phyloP scores from a whole-genome alignment of 495 filamentous ascomycete species.

The Chaetomium cochliodes region DNA sequence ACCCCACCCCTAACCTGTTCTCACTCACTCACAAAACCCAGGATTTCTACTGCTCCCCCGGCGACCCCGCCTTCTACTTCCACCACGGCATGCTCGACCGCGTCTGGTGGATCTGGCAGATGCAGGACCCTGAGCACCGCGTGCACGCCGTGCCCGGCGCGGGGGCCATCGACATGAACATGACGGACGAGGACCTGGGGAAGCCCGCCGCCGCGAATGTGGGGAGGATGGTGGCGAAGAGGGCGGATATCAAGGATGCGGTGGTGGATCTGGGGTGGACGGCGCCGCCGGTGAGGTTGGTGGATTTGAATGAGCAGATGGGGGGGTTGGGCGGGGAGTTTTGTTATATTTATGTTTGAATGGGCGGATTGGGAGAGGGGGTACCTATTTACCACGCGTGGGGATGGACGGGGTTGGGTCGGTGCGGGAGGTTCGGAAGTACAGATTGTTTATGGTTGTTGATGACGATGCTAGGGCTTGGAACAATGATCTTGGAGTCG shows the following conservation, averaged over 20 bases:
- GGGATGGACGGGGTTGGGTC: no score
- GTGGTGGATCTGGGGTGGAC: constrained; percentile 38
- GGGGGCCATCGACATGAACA: neutral
- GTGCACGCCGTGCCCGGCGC: constrained; percentile 29
- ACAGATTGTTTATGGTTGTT: no score
- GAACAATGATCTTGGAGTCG: no score
- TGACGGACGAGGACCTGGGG: neutral
- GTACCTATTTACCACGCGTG: no score
- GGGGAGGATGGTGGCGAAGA: constrained; percentile 16
- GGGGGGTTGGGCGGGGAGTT: constrained; percentile 34
- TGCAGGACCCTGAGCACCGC: constrained; percentile 38
- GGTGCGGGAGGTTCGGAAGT: no score
- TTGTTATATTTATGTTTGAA: constrained; percentile 39
- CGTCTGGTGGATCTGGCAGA: constrained; percentile 69
- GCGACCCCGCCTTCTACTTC: constrained; percentile 66
- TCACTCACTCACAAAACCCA: neutral
- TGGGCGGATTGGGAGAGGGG: neutral
- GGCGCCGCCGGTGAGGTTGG: constrained; percentile 31
- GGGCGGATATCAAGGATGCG: constrained; percentile 12
- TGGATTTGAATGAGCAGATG: constrained; percentile 30
- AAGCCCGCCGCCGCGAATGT: constrained; percentile 2
- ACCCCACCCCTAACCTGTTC: neutral
- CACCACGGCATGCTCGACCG: constrained; percentile 71
- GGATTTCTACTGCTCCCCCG: constrained; percentile 60
- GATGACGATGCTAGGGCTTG: no score